A percentile compares a stretch with the other conserved stretches of the same genome.
Evolutionary conservation across 129 eudicot genomes (phyloP).

Genomic region (Erigeron canadensis): DNA sequence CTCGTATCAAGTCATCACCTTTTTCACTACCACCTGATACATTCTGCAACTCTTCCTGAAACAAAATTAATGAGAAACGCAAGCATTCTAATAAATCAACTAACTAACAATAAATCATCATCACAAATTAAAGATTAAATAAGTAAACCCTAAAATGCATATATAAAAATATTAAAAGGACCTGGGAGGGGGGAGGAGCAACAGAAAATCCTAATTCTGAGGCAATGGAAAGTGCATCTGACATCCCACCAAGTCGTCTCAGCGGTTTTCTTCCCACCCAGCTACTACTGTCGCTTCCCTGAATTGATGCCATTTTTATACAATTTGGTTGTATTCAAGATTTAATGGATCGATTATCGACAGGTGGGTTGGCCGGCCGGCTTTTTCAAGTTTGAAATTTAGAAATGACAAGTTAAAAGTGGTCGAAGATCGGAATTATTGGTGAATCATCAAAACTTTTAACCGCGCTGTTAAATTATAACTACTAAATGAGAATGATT

Average conservation of each 20-base stretch:
- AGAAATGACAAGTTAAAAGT: constrained; percentile 1
- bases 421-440: constrained; percentile 19
- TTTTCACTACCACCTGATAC: constrained; percentile 56
- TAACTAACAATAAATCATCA: constrained; percentile 1
- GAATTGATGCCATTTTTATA: constrained; percentile 45
- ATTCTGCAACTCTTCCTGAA: constrained; percentile 73
- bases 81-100: background rate
- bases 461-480: no score
- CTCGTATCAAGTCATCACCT: constrained; percentile 82
- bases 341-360: background rate
- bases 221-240: constrained; percentile 95
- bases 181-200: constrained; percentile 82
- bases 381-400: constrained; percentile 22
- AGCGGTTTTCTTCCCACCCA: constrained; percentile 94
- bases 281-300: constrained; percentile 58
- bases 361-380: constrained; percentile 19
- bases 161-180: background rate
- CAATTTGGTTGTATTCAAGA: background rate
- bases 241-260: constrained; percentile 96
- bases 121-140: constrained; percentile 12
- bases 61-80: constrained; percentile 3
- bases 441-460: background rate
- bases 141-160: background rate
- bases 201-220: constrained; percentile 81
- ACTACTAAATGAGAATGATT: no score